Base-by-base conservation (phyloP, 2,329 filamentous ascomycete genomes). In the Geosmithia flava region DNA sequence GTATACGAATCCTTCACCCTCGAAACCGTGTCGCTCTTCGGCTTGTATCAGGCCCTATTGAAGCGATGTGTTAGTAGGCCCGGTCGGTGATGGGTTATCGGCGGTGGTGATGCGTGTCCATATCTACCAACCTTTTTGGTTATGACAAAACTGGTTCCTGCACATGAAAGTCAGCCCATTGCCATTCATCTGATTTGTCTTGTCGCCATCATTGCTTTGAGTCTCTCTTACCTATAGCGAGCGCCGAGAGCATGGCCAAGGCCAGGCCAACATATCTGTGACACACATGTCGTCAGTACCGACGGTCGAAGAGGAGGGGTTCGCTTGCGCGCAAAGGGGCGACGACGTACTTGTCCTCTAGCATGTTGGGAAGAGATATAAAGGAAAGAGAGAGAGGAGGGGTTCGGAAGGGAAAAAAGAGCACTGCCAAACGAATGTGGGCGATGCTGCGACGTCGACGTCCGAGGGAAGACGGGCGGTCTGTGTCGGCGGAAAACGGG, bases 101-200 rank as follows among this genome's bases (percentile, higher is more conserved):
- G 40, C 10, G 23, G 16, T n/a, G 40, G 20, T 27, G 7, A 10
- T 16, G 37, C 11, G 8, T n/a, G 46, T 7, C 20, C 47, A 17
- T 42, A 23, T 8, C 20, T 19, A 29, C 60, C 65, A 70, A 93
- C 87, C 78, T 96, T 97, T 71, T 98, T 98, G 45, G 94, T 98
- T 60, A 98, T 96, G 56, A 98, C 91, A 67, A 98, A 98, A 76
- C 90, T 95, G 47, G 87, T 89, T 61, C 89, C 88, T 93, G 57
- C 43, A 50, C 42, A 50, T 40, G 43, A 48, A 49, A 53, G 54
- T 62, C 47, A 62, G 55, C 42, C 23, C 23, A 27, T 27, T 27
- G 23, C 23, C 8, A 47, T 15, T 10, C 10, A 7, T 37, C 42
- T 27, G 42, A 44, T 6, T 19, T 44, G 16, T 39, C 40, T 7